These are phyloP conservation scores for Cordia subcordata DNA, from an alignment of 257 asterid species.

Conservation along the genomic window DNA sequence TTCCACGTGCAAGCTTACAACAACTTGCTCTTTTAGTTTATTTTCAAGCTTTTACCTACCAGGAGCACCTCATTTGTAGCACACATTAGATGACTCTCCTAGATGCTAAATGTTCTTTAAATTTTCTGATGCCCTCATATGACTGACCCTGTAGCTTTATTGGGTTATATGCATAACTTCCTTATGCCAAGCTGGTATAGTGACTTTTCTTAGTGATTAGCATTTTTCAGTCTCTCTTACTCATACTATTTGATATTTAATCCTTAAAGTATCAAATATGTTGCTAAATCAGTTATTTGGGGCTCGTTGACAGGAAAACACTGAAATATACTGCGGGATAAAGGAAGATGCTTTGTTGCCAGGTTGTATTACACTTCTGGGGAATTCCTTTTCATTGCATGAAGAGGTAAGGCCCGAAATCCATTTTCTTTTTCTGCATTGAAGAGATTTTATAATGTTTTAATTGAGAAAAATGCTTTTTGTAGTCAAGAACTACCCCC, in stretches of 20 bases:
- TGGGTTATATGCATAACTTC: no score
- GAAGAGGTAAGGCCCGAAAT: constrained; percentile 3
- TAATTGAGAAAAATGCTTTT: not conserved
- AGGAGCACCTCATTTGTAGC: no score
- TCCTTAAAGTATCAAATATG: no score
- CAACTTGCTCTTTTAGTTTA: not conserved
- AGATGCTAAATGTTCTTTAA: not conserved
- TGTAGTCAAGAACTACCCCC: not conserved
- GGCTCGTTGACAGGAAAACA: not conserved
- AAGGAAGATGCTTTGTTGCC: not conserved
- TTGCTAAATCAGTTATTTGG: not conserved
- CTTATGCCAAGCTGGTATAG: no score
- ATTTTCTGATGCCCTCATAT: no score
- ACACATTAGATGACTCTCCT: not conserved
- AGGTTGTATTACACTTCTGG: not conserved
- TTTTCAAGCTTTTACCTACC: not conserved
- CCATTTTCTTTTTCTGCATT: not conserved
- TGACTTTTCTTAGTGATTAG: no score
- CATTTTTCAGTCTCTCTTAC: no score
- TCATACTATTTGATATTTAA: no score
- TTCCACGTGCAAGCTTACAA: no score
- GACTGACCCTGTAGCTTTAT: no score
- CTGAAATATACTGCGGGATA: not conserved
- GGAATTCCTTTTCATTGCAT: not conserved
- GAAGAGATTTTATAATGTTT: no score